These are phyloP conservation scores for Hypoxylon sp. DNA, from an alignment of 2,329 filamentous ascomycete genomes.

Conservation along the genomic window DNA sequence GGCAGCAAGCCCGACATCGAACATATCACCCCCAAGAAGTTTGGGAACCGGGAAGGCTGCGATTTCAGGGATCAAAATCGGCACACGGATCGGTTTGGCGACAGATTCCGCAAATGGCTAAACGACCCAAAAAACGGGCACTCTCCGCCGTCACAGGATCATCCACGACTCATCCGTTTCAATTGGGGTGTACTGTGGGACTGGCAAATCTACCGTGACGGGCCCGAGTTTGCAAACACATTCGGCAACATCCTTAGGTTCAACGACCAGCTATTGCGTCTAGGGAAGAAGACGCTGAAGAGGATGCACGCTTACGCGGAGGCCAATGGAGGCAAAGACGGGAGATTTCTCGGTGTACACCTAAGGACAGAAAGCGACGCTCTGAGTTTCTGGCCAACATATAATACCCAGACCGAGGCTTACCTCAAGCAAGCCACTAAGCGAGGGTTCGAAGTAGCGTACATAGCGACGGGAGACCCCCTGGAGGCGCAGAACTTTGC, in stretches of 20 bases:
- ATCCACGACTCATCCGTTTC: conserved; percentile 60
- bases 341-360: conserved; percentile 60
- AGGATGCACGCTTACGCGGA: conserved; percentile 56
- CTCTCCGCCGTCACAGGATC: conserved; percentile 48
- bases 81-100: conserved; percentile 59
- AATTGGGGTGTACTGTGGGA: conserved; percentile 64
- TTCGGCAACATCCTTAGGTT: conserved; percentile 62
- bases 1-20: conserved; percentile 55
- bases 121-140: conserved; percentile 49
- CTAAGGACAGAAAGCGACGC: conserved; percentile 65
- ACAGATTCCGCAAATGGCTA: conserved; percentile 56
- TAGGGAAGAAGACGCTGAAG: conserved; percentile 57
- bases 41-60: conserved; percentile 58
- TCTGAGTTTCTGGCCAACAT: conserved; percentile 63
- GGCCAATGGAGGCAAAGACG: conserved; percentile 43
- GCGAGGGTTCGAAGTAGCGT: conserved; percentile 58
- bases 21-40: conserved; percentile 60
- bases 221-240: conserved; percentile 62
- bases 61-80: conserved; percentile 60
- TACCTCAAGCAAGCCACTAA: conserved; percentile 57
- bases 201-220: conserved; percentile 63
- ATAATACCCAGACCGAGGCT: conserved; percentile 58
- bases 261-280: conserved; percentile 59
- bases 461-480: conserved; percentile 63
- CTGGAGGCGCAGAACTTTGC: conserved; percentile 60